Conservation (phyloP, 208 protist genomes). For the Trypanosoma grayi region DNA sequence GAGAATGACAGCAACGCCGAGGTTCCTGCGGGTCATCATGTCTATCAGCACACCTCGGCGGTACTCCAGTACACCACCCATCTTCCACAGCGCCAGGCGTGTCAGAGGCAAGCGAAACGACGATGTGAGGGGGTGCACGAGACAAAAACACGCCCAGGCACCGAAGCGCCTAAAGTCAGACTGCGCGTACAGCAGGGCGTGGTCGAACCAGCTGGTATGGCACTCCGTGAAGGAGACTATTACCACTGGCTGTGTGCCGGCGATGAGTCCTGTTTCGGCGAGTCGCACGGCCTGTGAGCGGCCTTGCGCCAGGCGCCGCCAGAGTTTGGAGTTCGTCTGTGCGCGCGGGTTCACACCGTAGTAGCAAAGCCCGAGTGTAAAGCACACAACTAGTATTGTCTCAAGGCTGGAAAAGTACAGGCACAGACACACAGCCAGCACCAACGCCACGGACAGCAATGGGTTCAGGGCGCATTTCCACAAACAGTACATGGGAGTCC, state of each 20-base stretch:
- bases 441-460: not conserved
- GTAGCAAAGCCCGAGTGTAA: slow-evolving; percentile 2
- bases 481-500: slow-evolving; percentile 7
- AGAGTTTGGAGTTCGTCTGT: not conserved
- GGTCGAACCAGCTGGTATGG: slow-evolving; percentile 5
- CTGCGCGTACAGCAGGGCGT: slow-evolving; percentile 5
- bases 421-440: not conserved
- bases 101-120: slow-evolving; percentile 9
- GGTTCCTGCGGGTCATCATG: slow-evolving; percentile 1
- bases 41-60: slow-evolving; percentile 7
- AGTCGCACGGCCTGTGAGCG: not conserved
- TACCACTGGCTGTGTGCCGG: not conserved
- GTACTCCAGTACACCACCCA: slow-evolving; percentile 17
- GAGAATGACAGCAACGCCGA: slow-evolving; percentile 10
- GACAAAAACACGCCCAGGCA: slow-evolving; percentile 9
- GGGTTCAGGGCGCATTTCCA: slow-evolving; percentile 8
- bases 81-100: slow-evolving; percentile 8
- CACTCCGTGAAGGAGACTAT: slow-evolving; percentile 9
- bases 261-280: not conserved
- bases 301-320: slow-evolving; percentile 1
- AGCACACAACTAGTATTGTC: not conserved
- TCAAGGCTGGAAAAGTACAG: not conserved
- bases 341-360: not conserved
- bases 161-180: slow-evolving; percentile 6
- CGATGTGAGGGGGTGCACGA: not conserved